Base-by-base conservation (phyloP, 1,139 yeast genomes). In the Arxiozyma telluris region DNA sequence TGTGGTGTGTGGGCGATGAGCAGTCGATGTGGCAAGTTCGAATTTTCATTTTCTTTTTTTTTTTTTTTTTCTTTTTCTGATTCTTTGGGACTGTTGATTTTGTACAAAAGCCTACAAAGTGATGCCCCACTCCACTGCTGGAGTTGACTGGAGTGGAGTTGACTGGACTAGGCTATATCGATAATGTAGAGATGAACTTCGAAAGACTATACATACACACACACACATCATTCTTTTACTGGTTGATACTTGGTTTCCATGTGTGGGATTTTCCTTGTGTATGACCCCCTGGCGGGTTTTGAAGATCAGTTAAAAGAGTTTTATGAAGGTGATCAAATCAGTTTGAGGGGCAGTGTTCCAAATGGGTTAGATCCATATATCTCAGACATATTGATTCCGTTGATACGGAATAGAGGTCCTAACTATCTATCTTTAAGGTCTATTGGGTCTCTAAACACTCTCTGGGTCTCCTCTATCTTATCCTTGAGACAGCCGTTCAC, bases 401-500 rank as follows among this genome's bases (percentile, higher is more conserved):
- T 71, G 52, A 73, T 82, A 3, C 65, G 77, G 1, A 69, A 75
- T 5, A 69, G 88, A 62, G 88, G 88, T 0, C 83, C 86, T 0
- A 81, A 83, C 61, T 78, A 63, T 57, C 71, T 74, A 1, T 62
- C 67, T 0, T 55, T 65, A 12, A 59, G 65, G 47, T 45, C 50
- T 4, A 42, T 56, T 0, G 30, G 47, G 18, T 50, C 54, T 0
- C 56, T 57, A 18, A 52, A 53, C 5, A 60, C 58, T 50, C 60
- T 52, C 58, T 73, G 61, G 77, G 57, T 65, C 75, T 57, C 80
- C 76, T 85, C 96, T 0, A 88, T 93, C 0, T 72, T 93, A 25
- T 84, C 96, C 0, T 71, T 93, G 45, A 74, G 98, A 55, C 78
- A 79, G 43, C 98, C 98, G 0, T 80, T 87, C 60, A 81, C 87